These are phyloP conservation scores for Penicillium longicatenatum DNA, from an alignment of 495 filamentous ascomycete genomes.

Conservation along the genomic window DNA sequence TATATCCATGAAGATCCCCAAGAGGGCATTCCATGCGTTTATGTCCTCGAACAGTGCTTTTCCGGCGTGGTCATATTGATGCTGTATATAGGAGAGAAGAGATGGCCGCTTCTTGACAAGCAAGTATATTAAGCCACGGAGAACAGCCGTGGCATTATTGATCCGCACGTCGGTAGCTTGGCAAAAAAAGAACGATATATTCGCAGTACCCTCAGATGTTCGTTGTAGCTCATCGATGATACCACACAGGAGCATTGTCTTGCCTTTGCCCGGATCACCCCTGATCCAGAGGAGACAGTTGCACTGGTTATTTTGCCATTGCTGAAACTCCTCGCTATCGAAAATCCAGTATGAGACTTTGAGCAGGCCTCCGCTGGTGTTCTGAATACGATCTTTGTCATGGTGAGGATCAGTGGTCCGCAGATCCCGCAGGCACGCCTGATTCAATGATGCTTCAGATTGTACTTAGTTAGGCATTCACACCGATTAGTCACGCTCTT, in stretches of 20 bases:
- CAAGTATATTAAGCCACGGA: slow-evolving; percentile 2
- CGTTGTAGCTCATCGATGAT: background rate
- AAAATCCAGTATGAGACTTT: slow-evolving; percentile 7
- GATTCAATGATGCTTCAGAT: background rate
- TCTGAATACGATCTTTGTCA: slow-evolving; percentile 1
- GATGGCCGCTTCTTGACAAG: background rate
- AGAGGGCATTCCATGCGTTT: slow-evolving; percentile 5
- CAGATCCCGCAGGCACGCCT: background rate
- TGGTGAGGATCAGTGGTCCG: background rate
- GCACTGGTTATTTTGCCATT: background rate
- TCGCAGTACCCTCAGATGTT: background rate
- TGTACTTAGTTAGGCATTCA: background rate
- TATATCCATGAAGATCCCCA: background rate
- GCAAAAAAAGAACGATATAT: slow-evolving; percentile 3
- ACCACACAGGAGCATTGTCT: slow-evolving; percentile 5
- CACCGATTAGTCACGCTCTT: background rate
- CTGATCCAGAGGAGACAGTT: slow-evolving; percentile 6
- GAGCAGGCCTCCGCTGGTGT: background rate
- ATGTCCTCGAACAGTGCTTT: slow-evolving; percentile 2
- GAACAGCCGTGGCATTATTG: background rate
- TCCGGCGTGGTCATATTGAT: background rate
- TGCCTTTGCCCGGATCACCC: slow-evolving; percentile 4
- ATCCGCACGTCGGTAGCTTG: slow-evolving; percentile 1
- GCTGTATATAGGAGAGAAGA: background rate
- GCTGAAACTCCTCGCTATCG: background rate